A percentile compares a stretch with the other conserved stretches of the same genome.
These are phyloP conservation scores for Vaccinium darrowii DNA, from an alignment of 148 eudicot species.

Conservation along the genomic window DNA sequence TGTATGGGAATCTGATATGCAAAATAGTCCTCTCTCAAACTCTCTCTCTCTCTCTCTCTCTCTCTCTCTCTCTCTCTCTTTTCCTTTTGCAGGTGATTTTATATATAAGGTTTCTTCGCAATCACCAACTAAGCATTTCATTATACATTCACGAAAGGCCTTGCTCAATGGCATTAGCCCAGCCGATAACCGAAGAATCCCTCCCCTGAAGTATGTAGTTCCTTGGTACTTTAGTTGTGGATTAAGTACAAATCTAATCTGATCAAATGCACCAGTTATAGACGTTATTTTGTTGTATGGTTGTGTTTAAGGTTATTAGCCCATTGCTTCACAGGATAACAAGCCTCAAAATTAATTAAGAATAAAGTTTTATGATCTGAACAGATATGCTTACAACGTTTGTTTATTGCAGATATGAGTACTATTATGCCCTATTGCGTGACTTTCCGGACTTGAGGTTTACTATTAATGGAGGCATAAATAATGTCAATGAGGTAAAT, in stretches of 20 bases:
- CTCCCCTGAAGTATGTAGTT: conserved; percentile 81
- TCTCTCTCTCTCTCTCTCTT: not conserved
- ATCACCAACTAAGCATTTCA: conserved; percentile 92
- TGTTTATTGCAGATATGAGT: conserved; percentile 71
- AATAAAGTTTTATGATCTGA: not conserved
- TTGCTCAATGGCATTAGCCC: conserved; percentile 97
- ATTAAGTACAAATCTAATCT: not conserved
- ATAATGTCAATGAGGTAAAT: conserved; percentile 77
- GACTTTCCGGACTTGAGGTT: conserved; percentile 91
- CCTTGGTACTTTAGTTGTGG: not conserved
- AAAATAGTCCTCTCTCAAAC: not conserved
- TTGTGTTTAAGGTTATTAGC: not conserved
- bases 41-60: not conserved
- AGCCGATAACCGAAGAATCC: conserved; percentile 83
- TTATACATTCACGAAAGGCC: conserved; percentile 95
- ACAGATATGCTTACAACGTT: conserved; percentile 2
- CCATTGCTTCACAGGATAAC: not conserved
- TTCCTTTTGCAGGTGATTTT: conserved; percentile 71
- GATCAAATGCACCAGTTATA: not conserved
- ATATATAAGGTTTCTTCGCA: conserved; percentile 91
- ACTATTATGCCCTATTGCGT: conserved; percentile 81
- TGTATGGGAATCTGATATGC: not conserved
- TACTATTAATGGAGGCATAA: conserved; percentile 94
- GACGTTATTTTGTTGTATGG: not conserved
- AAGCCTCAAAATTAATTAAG: not conserved